A percentile compares a stretch with the other conserved stretches of the same genome.
phyloP scores from a whole-genome alignment of 1,284 basidiomycete genomes.

The Cutaneotrichosporon cavernicola region DNA sequence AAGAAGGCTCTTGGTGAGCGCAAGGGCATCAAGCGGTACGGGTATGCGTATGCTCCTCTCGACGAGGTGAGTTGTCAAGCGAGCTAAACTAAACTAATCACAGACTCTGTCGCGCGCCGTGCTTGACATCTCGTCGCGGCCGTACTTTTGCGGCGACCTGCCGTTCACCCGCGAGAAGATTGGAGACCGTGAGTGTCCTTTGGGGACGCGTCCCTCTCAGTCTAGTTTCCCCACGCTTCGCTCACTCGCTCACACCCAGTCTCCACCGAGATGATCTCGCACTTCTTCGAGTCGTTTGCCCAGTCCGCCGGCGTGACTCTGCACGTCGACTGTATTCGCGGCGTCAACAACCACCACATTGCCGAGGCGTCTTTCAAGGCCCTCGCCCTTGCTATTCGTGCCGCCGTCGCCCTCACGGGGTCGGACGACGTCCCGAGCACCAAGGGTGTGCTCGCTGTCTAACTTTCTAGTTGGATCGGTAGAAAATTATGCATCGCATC shows the following conservation, averaged over 20 bases:
- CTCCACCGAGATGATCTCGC: conserved; percentile 88
- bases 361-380: conserved; percentile 98
- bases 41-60: conserved; percentile 92
- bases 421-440: conserved; percentile 92
- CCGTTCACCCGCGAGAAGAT: conserved; percentile 93
- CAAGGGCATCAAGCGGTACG: conserved; percentile 90
- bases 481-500: neutral
- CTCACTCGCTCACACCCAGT: conserved; percentile 50
- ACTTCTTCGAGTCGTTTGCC: conserved; percentile 53
- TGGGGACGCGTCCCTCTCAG: too few species aligned
- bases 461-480: conserved; percentile 9
- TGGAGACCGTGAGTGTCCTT: conserved; percentile 64
- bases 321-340: conserved; percentile 89
- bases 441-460: conserved; percentile 75
- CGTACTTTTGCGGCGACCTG: conserved; percentile 90
- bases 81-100: neutral
- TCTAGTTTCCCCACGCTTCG: neutral
- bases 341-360: conserved; percentile 96
- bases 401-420: conserved; percentile 88
- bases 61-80: conserved; percentile 70
- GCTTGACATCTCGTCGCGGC: conserved; percentile 95
- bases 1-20: conserved; percentile 94
- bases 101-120: conserved; percentile 92
- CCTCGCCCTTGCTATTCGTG: conserved; percentile 87
- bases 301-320: conserved; percentile 53